Percentiles rank a stretch among this genome's conserved stretches.
Conservation (phyloP, 2,329 filamentous ascomycete species). For the Aspergillus calidoustus region DNA sequence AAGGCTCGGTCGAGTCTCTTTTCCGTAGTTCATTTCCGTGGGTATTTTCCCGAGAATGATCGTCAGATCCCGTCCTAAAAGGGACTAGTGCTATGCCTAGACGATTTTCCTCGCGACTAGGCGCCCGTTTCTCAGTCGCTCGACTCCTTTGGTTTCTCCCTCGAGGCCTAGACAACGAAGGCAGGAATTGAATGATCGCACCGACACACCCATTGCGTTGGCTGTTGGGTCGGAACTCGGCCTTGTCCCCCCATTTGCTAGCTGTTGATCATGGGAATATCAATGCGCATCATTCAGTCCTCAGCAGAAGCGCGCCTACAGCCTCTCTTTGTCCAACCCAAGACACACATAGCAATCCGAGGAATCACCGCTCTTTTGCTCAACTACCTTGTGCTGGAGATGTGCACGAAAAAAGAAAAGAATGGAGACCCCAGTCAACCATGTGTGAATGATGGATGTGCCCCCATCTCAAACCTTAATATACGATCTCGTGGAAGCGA, state of each 20-base stretch:
- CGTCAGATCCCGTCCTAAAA: neutral
- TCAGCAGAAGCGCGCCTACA: no score
- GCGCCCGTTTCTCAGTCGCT: neutral
- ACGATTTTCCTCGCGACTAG: neutral
- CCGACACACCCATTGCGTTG: constrained; percentile 18
- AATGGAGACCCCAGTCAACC: constrained; percentile 14
- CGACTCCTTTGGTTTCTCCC: neutral
- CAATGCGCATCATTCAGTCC: neutral
- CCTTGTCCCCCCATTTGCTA: constrained; percentile 1
- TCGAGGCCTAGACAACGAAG: neutral
- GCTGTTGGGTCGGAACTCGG: constrained; percentile 6
- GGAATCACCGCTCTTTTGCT: neutral
- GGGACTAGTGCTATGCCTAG: neutral
- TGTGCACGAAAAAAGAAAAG: constrained; percentile 5
- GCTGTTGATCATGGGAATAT: constrained; percentile 7
- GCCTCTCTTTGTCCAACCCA: neutral
- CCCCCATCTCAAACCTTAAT: constrained; percentile 23
- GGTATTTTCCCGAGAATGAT: constrained; percentile 8
- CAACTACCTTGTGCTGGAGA: neutral
- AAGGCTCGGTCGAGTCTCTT: constrained; percentile 3
- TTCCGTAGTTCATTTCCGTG: constrained; percentile 13
- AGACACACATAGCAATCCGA: neutral
- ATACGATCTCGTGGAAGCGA: constrained; percentile 30
- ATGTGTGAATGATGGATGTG: constrained; percentile 16
- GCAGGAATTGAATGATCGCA: constrained; percentile 12